Evolutionary conservation across 768 basidiomycete genomes (phyloP), one percentile per base, ranked within the genome.

Genomic region (Tulasnella calospora): DNA sequence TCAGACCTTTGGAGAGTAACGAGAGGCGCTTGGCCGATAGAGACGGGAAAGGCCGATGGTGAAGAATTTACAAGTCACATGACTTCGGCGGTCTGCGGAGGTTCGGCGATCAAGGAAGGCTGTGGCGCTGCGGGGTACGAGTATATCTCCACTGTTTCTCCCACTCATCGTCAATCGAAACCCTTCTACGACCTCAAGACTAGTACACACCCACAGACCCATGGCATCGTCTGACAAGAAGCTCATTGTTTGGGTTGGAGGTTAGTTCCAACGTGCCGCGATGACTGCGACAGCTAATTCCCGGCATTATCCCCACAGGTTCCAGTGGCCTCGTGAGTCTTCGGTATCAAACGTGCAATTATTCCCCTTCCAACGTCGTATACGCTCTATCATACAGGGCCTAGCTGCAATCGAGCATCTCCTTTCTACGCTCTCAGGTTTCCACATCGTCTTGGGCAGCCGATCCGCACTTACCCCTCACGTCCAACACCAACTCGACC

Each of bases 391-490:
- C 30, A 6, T 17, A 38, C 33, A 78, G 76, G 76, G 76, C 17
- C 41, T 70, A 33, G 41, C 61, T 36, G 76, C 76, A 17, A 33
- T 78, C 13, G 44, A 70, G n/a, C n/a, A 35, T 35, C 76, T 78
- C 21, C 70, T 78, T n/a, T 38, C 71, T 19, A 38, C 76, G 4
- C 30, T 38, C 21, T 17, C n/a, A 17, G n/a, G n/a, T 35, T 78
- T 33, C 41, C 40, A 70, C 40, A 71, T 78, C 61, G 44, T 78
- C 76, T 44, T 78, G 19, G 76, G 76, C 19, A 78, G 76, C 23
- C 61, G 76, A 30, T 38, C 76, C 40, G 17, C 36, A 21, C 71
- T 78, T 13, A 27, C 36, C 33, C 40, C 69, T 8, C 41, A 41
- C 1, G 35, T 27, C n/a, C 51, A 78, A 8, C 40, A 36, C n/a